These are phyloP conservation scores for Paragyromitra xinjiangensis DNA, from an alignment of 495 filamentous ascomycete species.

Conservation along the genomic window DNA sequence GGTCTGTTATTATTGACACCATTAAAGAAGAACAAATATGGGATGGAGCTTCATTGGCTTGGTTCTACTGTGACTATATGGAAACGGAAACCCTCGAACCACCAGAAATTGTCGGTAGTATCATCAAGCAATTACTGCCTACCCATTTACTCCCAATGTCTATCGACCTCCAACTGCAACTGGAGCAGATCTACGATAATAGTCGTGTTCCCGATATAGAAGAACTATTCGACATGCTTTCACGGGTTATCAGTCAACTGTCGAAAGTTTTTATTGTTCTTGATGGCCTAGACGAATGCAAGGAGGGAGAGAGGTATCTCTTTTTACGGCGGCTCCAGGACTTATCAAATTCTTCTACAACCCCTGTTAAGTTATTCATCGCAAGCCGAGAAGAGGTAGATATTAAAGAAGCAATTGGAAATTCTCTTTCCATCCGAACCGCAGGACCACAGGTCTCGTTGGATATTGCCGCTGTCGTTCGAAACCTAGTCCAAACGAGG, in stretches of 20 bases:
- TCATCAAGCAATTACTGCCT: constrained; percentile 21
- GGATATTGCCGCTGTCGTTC: constrained; percentile 3
- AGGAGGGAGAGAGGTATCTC: not conserved
- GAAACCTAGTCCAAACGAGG: not conserved
- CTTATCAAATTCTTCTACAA: not conserved
- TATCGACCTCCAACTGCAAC: not conserved
- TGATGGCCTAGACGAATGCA: constrained; percentile 30
- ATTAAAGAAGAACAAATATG: constrained; percentile 1
- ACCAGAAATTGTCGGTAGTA: constrained; percentile 4
- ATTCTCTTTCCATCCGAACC: not conserved
- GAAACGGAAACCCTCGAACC: constrained; percentile 13
- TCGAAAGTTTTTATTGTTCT: constrained; percentile 6
- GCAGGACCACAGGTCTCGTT: not conserved
- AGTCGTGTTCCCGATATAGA: constrained; percentile 10
- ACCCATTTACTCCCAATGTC: not conserved
- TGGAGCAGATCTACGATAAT: constrained; percentile 14
- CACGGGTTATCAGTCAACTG: not conserved
- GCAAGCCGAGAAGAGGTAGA: constrained; percentile 18
- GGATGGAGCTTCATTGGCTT: not conserved
- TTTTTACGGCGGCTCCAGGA: constrained; percentile 1
- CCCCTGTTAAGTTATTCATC: constrained; percentile 14
- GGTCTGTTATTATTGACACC: constrained; percentile 11
- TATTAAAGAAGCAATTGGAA: not conserved
- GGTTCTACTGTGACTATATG: constrained; percentile 30
- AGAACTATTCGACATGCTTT: constrained; percentile 15